Evolutionary conservation across 192 early-diverging fungal genomes (phyloP).

Genomic region (Haplosporangium gracile): DNA sequence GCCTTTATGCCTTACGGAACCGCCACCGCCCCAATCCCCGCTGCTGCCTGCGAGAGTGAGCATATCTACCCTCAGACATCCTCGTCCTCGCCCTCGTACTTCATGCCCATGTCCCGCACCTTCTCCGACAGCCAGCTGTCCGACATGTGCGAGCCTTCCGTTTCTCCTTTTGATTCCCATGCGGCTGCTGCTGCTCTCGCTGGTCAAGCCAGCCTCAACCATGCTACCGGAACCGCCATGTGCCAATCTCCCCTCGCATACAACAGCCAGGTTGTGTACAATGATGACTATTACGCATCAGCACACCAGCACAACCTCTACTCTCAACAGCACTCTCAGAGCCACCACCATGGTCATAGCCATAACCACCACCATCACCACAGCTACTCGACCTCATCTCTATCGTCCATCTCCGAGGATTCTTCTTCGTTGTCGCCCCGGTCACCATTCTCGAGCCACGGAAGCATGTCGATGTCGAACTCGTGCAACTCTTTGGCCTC

Average conservation of each 20-base stretch:
- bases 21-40: slow-evolving; percentile 13
- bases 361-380: slow-evolving; percentile 10
- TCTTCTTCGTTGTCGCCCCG: slow-evolving; percentile 32
- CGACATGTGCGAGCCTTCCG: slow-evolving; percentile 38
- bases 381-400: slow-evolving; percentile 42
- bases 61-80: slow-evolving; percentile 1
- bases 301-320: slow-evolving; percentile 53
- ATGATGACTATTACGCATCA: slow-evolving; percentile 48
- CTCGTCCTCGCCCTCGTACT: slow-evolving; percentile 1
- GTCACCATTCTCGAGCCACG: slow-evolving; percentile 38
- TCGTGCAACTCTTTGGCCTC: slow-evolving; percentile 29
- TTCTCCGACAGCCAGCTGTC: slow-evolving; percentile 44
- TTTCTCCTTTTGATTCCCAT: slow-evolving; percentile 16
- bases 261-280: slow-evolving; percentile 39
- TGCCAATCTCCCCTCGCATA: slow-evolving; percentile 37
- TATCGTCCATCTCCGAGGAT: slow-evolving; percentile 45
- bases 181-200: slow-evolving; percentile 6
- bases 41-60: slow-evolving; percentile 15
- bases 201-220: slow-evolving; percentile 32
- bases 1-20: slow-evolving; percentile 31
- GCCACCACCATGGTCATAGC: slow-evolving; percentile 2
- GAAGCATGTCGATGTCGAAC: slow-evolving; percentile 24
- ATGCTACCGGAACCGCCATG: slow-evolving; percentile 35
- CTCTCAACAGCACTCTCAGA: slow-evolving; percentile 44
- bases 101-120: slow-evolving; percentile 40